These are phyloP conservation scores for Macadamia integrifolia DNA, from an alignment of 164 flowering plant genomes.

Conservation along the genomic window DNA sequence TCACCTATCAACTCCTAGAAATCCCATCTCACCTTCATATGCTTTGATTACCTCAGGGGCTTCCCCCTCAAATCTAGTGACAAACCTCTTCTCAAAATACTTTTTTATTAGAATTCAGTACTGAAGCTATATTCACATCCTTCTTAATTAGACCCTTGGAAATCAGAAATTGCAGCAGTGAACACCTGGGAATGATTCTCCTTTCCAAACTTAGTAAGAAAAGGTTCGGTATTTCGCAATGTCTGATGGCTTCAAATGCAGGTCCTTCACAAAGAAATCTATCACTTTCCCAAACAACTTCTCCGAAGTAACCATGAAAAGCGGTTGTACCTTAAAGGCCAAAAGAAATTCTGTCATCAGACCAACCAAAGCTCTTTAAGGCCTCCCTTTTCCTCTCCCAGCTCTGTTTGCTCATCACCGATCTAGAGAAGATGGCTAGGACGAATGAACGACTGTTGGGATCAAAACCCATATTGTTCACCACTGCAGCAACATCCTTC, in stretches of 20 bases:
- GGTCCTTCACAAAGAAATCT: conserved; percentile 2
- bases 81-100: neutral
- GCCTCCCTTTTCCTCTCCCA: conserved; percentile 5
- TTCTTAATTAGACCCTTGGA: neutral
- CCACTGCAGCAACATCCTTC: neutral
- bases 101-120: neutral
- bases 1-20: neutral
- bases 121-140: neutral
- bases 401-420: neutral
- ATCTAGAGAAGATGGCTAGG: neutral
- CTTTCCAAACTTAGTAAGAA: neutral
- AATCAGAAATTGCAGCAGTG: neutral
- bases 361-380: conserved; percentile 17
- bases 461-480: conserved; percentile 4
- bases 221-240: conserved; percentile 6
- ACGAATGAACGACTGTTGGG: neutral
- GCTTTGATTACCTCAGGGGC: neutral
- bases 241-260: conserved; percentile 6
- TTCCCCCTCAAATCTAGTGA: neutral
- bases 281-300: conserved; percentile 1
- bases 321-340: neutral
- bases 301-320: conserved; percentile 8
- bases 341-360: neutral
- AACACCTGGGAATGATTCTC: neutral
- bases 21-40: neutral